phyloP scores from a whole-genome alignment of 2,329 filamentous ascomycete species.

The Sporothrix euskadiensis region DNA sequence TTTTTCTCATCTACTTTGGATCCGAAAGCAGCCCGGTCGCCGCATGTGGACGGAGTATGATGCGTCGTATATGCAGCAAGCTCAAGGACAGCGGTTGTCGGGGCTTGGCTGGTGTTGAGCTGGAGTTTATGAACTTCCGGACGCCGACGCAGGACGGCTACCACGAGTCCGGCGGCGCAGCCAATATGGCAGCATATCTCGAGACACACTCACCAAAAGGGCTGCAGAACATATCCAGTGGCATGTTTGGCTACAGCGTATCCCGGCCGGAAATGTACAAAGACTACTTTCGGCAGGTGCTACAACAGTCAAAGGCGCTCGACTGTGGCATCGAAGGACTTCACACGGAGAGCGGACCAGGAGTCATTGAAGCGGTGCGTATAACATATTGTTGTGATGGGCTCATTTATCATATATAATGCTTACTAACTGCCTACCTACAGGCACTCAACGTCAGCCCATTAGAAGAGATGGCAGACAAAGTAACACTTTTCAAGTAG shows the following conservation, averaged over 20 bases:
- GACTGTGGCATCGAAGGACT: constrained; percentile 84
- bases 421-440: no score
- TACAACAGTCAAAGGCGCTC: constrained; percentile 76
- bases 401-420: no score
- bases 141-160: constrained; percentile 53
- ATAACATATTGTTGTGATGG: neutral
- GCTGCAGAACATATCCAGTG: constrained; percentile 79
- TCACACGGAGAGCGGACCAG: constrained; percentile 92
- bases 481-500: constrained; percentile 83
- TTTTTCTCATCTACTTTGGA: constrained; percentile 60
- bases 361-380: constrained; percentile 78
- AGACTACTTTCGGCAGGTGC: constrained; percentile 87
- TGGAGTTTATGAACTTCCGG: constrained; percentile 91
- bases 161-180: constrained; percentile 35
- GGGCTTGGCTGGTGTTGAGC: constrained; percentile 66
- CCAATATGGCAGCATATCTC: constrained; percentile 47
- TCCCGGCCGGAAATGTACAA: constrained; percentile 86
- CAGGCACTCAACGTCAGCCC: constrained; percentile 82
- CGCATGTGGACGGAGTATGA: neutral
- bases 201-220: constrained; percentile 60
- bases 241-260: constrained; percentile 94
- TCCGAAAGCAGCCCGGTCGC: neutral
- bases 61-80: neutral
- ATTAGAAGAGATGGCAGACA: constrained; percentile 86
- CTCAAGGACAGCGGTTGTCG: neutral